These are phyloP conservation scores for Heliamphora ciliata DNA, from an alignment of 179 eudicot species.

Conservation along the genomic window DNA sequence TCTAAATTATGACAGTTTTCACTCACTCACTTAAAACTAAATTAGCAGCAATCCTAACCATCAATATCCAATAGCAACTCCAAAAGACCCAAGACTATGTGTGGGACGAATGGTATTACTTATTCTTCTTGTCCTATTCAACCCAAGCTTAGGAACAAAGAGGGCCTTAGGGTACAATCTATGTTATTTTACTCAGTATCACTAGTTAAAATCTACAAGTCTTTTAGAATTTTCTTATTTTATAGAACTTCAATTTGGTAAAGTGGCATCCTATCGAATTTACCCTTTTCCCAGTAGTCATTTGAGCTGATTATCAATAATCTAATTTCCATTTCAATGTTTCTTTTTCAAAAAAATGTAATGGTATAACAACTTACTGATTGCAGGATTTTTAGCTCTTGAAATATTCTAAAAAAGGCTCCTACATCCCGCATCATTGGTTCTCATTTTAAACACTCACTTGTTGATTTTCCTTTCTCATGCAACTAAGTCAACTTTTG, in stretches of 20 bases:
- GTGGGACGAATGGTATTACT: too few relatives aligned
- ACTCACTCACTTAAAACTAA: too few relatives aligned
- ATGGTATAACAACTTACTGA: neutral
- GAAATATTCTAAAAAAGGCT: neutral
- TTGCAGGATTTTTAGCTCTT: neutral
- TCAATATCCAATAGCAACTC: too few relatives aligned
- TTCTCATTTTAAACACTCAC: neutral
- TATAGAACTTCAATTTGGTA: neutral
- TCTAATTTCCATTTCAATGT: neutral
- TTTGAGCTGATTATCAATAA: neutral
- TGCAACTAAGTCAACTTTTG: too few relatives aligned
- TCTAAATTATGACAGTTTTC: too few relatives aligned
- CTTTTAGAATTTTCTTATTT: neutral
- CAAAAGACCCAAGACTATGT: too few relatives aligned
- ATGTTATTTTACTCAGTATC: neutral
- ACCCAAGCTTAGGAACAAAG: too few relatives aligned
- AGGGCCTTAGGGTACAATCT: neutral
- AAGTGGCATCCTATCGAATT: neutral
- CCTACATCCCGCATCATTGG: neutral
- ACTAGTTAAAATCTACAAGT: neutral
- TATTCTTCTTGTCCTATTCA: too few relatives aligned
- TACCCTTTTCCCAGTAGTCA: neutral
- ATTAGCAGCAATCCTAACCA: too few relatives aligned
- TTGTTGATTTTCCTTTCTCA: neutral
- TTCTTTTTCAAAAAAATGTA: neutral